Evolutionary conservation across 2,329 filamentous ascomycete species (phyloP).

Genomic region (Nemania bipapillata): DNA sequence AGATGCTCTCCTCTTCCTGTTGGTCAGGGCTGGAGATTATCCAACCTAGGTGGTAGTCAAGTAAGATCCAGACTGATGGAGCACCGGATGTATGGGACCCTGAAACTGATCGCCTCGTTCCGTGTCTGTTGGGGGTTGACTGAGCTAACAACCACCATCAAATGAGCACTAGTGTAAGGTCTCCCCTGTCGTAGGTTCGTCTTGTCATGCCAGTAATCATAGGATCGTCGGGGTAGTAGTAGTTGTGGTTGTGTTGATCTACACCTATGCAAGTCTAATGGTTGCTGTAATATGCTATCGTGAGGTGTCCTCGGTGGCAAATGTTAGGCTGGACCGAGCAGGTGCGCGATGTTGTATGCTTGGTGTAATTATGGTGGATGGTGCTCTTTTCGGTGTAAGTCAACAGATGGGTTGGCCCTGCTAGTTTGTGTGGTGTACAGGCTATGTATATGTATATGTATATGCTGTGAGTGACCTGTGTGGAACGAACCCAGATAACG

Average conservation of each 20-base stretch:
- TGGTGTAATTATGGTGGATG: neutral
- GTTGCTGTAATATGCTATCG: constrained; percentile 18
- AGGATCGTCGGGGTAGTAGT: constrained; percentile 18
- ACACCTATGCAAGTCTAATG: constrained; percentile 14
- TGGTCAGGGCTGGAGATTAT: constrained; percentile 28
- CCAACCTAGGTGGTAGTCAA: constrained; percentile 28
- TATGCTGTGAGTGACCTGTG: neutral
- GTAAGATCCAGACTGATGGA: constrained; percentile 27
- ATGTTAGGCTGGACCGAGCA: constrained; percentile 26
- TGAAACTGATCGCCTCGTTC: constrained; percentile 38
- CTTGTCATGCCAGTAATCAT: constrained; percentile 38
- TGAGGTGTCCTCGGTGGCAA: constrained; percentile 35
- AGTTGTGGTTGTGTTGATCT: constrained; percentile 22
- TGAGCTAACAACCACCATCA: constrained; percentile 22
- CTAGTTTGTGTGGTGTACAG: constrained; percentile 4
- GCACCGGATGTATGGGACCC: constrained; percentile 34
- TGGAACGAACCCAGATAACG: constrained; percentile 11
- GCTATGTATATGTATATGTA: too few species aligned
- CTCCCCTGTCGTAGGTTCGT: constrained; percentile 32
- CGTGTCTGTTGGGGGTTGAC: constrained; percentile 21
- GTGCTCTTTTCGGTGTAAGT: constrained; percentile 31
- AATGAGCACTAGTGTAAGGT: constrained; percentile 26
- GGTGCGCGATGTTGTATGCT: neutral
- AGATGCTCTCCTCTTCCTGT: constrained; percentile 26
- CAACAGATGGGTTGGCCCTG: constrained; percentile 20